phyloP scores from a whole-genome alignment of 1,284 basidiomycete species.

The Exobasidium rhododendri region DNA sequence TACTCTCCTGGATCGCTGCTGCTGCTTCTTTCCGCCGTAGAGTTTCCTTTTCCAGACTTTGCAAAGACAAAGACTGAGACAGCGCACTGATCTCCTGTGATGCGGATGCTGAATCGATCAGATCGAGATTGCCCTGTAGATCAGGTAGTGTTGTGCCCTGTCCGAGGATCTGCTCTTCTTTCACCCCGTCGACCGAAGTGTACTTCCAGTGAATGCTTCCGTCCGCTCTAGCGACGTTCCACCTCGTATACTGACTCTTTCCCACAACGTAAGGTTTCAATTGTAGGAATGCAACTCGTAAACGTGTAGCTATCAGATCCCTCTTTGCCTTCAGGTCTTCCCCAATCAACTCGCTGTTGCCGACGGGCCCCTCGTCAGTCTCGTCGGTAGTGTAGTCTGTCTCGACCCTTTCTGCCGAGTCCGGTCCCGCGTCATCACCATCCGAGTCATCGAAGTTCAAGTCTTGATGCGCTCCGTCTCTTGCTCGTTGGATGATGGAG shows the following conservation, averaged over 20 bases:
- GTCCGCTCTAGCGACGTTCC: constrained; percentile 28
- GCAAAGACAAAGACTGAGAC: background rate
- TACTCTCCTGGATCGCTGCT: background rate
- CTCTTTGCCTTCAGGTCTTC: constrained; percentile 35
- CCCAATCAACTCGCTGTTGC: constrained; percentile 18
- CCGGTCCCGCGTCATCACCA: background rate
- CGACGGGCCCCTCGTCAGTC: constrained; percentile 20
- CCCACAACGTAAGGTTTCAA: constrained; percentile 42
- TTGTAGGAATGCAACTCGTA: constrained; percentile 44
- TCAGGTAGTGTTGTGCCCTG: constrained; percentile 35
- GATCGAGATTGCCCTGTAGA: constrained; percentile 29
- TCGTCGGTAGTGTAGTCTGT: constrained; percentile 4
- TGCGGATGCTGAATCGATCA: constrained; percentile 25
- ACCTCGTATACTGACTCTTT: constrained; percentile 34
- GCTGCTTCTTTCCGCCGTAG: background rate
- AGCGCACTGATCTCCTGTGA: background rate
- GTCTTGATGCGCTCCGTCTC: constrained; percentile 14
- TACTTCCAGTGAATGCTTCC: constrained; percentile 41
- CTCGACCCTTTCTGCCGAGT: background rate
- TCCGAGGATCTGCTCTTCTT: constrained; percentile 38
- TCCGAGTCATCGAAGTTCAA: background rate
- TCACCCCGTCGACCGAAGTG: constrained; percentile 26
- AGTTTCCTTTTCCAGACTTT: background rate
- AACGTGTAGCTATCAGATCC: constrained; percentile 43
- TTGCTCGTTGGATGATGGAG: constrained; percentile 10